Evolutionary conservation across 2,329 filamentous ascomycete species (phyloP), one percentile per base, ranked within the genome.

Genomic region (Fusarium vanettenii): DNA sequence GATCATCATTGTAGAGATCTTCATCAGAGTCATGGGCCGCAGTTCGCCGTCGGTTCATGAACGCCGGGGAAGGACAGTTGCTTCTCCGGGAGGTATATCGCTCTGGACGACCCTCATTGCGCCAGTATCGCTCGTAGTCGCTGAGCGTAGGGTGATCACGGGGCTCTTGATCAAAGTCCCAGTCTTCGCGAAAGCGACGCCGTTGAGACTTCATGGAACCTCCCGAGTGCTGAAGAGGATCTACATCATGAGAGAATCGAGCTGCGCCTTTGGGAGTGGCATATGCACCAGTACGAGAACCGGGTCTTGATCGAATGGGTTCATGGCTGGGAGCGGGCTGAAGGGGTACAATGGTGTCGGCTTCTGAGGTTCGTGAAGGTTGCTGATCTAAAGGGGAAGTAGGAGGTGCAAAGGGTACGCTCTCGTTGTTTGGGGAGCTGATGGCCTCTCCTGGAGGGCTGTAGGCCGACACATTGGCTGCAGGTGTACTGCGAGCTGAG

Each of bases 101-200:
- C 59, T 79, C 74, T 35, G 67, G 69, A 25, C 71, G 75, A 41
- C 71, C 64, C 25, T 78, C 71, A 14, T 64, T 75, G 14, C 78
- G 74, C 75, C 78, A 80, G 50, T 78, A 72, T 20, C 73, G 76
- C 22, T 80, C 77, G 31, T 79, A 77, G 56, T 79, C 78, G 9
- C 67, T 64, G 43, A 72, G 41, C 6, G 69, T 63, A 50, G 72
- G 72, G 18, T 78, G 70, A 22, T 79, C 75, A 43, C 73, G 52
- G 2, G 52, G 52, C 1, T 59, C 56, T 22, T 69, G 66, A 2
- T 80, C 79, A 50, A 71, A 74, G 50, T 80, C 79, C 60, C 68
- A 75, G 16, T 80, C 78, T 10, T 78, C 76, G 9, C 75, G 73
- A 63, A 71, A 71, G 16, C 78, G 79, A 41, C 70, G 67, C 22